Evolutionary conservation across 257 asterid genomes (phyloP).

Genomic region (Solanum arcanum): DNA sequence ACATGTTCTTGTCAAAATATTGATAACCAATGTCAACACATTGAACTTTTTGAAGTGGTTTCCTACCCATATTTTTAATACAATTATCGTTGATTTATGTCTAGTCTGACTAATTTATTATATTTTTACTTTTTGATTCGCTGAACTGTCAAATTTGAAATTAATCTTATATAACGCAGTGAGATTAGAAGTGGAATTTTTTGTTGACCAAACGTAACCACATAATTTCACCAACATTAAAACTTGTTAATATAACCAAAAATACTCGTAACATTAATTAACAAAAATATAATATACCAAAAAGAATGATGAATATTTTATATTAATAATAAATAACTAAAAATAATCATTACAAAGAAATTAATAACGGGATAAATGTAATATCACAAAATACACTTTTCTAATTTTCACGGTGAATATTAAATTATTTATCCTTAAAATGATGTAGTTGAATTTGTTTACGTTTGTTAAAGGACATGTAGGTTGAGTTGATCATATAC

Average conservation of each 20-base stretch:
- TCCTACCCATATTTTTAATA: not conserved
- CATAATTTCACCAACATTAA: not conserved
- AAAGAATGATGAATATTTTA: not conserved
- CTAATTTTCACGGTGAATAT: no score
- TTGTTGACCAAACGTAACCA: not conserved
- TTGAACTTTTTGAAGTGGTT: not conserved
- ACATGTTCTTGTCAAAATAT: not conserved
- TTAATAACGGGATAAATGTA: no score
- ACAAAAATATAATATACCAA: not conserved
- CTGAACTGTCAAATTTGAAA: not conserved
- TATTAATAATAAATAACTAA: not conserved
- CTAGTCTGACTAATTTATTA: not conserved
- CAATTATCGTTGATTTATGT: not conserved
- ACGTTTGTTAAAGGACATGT: not conserved
- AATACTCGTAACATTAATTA: not conserved
- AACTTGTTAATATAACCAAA: not conserved
- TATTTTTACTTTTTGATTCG: not conserved
- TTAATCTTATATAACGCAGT: not conserved
- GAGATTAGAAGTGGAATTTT: not conserved
- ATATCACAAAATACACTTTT: not conserved
- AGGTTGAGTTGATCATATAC: not conserved
- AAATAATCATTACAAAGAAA: not conserved
- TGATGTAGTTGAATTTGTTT: no score
- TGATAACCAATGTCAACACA: not conserved
- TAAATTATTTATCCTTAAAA: no score